A percentile compares a stretch with the other conserved stretches of the same genome.
These are phyloP conservation scores for Dactylonectria estremocensis DNA, from an alignment of 2,329 filamentous ascomycete genomes.

Conservation along the genomic window DNA sequence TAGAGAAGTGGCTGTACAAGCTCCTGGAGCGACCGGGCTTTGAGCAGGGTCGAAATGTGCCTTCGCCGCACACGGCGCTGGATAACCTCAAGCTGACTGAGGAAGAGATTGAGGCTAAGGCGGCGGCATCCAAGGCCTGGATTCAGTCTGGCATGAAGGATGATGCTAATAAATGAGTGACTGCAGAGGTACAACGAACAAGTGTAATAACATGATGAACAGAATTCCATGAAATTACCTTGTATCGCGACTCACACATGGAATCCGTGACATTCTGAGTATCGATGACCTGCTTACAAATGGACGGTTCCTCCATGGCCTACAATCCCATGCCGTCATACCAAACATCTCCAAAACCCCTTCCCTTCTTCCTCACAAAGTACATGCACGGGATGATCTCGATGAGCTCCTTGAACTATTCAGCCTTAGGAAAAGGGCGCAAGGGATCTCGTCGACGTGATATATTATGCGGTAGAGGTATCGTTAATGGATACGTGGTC, in stretches of 20 bases:
- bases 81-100: constrained; percentile 60
- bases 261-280: too few species aligned
- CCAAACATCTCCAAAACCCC: too few species aligned
- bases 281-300: too few species aligned
- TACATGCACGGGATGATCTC: constrained; percentile 75
- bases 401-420: constrained; percentile 77
- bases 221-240: neutral
- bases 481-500: constrained; percentile 74
- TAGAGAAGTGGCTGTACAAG: constrained; percentile 84
- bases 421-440: constrained; percentile 71
- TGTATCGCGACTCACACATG: constrained; percentile 4
- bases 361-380: too few species aligned
- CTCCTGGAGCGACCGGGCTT: constrained; percentile 80
- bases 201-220: constrained; percentile 7
- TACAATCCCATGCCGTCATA: too few species aligned
- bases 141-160: constrained; percentile 79
- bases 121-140: constrained; percentile 71
- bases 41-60: constrained; percentile 83
- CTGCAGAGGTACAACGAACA: neutral
- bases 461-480: constrained; percentile 73
- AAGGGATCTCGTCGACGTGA: constrained; percentile 67
- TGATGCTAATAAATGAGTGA: constrained; percentile 67
- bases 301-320: too few species aligned
- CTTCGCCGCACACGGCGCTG: constrained; percentile 75
- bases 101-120: constrained; percentile 71